Base-by-base conservation (phyloP, 345 rosid genomes). In the Limnanthes douglasii region DNA sequence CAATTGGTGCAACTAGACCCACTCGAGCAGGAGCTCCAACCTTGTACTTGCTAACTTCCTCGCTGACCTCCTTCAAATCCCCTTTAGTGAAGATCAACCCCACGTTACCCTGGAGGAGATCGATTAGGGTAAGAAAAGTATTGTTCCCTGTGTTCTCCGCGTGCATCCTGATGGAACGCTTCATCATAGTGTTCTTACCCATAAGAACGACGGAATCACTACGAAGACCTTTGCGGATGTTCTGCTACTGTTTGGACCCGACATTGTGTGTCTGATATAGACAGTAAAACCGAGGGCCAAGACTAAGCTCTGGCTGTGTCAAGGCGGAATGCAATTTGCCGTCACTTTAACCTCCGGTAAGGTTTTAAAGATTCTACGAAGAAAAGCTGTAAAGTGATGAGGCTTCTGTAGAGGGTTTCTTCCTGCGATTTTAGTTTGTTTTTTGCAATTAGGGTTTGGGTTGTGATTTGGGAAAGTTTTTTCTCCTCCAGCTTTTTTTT, bases 1-100 rank as follows among this genome's bases (percentile, higher is more conserved):
- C 97, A 62, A 74, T 76, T 11, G 97, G 95, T 0, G 97, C 93
- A 64, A 84, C 69, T 51, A 88, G 60, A 57, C 95, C 97, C 50
- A 88, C 97, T 62, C 95, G 97, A 41, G 97, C 97, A 55, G 98
- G 98, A 20, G 98, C 98, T 48, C 98, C 95, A 54, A 88, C 97
- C 97, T 88, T 88, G 72, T 88, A 88, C 57, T 83, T 83, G 15
- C 79, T 78, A 38, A 88, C 94, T 58, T 79, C 95, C 44, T 83
- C 97, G 1, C 92, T 76, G 38, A 84, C 95, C 73, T 88, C 97
- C 69, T 88, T 88, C 54, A 88, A 64, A 46, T 88, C 97, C 51
- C 97, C 97, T 54, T 84, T 84, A 3, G 95, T 88, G 66, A 88
- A 88, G 43, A 88, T 83, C 68, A 88, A 61, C 2, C 97, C 97